A percentile compares a stretch with the other conserved stretches of the same genome.
These are phyloP conservation scores for Salinomyces thailandicus DNA, from an alignment of 2,329 filamentous ascomycete genomes.

Conservation along the genomic window DNA sequence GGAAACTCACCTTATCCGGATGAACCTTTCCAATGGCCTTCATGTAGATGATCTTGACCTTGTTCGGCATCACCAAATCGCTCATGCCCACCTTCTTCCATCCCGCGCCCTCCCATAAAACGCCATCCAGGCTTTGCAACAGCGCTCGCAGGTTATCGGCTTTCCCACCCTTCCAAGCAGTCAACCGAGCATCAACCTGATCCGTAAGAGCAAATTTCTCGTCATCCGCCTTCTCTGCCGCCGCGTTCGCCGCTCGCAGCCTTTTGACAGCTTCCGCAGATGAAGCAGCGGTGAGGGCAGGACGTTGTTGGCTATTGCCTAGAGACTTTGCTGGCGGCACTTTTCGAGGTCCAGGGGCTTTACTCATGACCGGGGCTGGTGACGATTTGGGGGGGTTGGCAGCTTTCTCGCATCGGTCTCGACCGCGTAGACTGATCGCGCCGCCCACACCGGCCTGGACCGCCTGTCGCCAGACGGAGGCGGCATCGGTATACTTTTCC, in stretches of 20 bases:
- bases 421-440: constrained; percentile 68
- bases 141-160: constrained; percentile 84
- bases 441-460: constrained; percentile 83
- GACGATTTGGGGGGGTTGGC: constrained; percentile 52
- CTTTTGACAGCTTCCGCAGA: constrained; percentile 65
- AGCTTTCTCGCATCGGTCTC: constrained; percentile 81
- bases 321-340: constrained; percentile 13
- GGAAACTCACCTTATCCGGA: constrained; percentile 80
- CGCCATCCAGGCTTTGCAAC: constrained; percentile 72
- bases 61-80: constrained; percentile 82
- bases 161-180: constrained; percentile 81
- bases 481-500: constrained; percentile 85
- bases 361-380: constrained; percentile 22
- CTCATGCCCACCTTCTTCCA: constrained; percentile 97
- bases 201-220: constrained; percentile 88
- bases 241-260: constrained; percentile 72
- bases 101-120: constrained; percentile 82
- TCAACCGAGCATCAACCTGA: constrained; percentile 67
- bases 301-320: constrained; percentile 18
- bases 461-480: constrained; percentile 66
- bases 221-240: constrained; percentile 76
- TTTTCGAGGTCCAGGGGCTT: constrained; percentile 6
- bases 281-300: constrained; percentile 23
- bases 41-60: constrained; percentile 98
- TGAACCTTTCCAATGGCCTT: constrained; percentile 98